Base-by-base conservation (phyloP, 129 eudicot species). In the Flaveria brownii region DNA sequence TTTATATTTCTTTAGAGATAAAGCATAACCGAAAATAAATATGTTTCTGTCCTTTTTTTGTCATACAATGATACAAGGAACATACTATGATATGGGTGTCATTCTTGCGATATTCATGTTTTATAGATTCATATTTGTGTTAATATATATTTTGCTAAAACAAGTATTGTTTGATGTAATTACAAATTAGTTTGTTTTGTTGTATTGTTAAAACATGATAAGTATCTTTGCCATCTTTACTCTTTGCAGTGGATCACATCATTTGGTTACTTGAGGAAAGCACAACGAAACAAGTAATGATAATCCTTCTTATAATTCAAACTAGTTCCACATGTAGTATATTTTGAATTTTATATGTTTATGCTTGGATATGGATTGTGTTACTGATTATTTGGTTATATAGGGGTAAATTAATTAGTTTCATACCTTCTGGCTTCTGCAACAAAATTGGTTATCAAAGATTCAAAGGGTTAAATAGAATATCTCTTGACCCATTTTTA, bases 251-350 rank as follows among this genome's bases (percentile, higher is more conserved):
- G 92, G 91, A 81, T 93, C 25, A 23, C 61, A 42, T 85, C 96
- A 20, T 78, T 89, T 77, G 77, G 88, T 74, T 88, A 84, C 79
- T 88, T 89, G 91, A 86, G 93, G 77, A 93, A 75, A 74, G 86
- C 84, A 30, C 91, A 82, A 71, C 84, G 85, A 82, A 84, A 91
- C 91, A 88, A 79, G 98, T 84, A 55, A 8, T 1, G 49, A n/a
- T 36, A 66, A n/a, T 64, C 51, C 8, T 41, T 71, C 49, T 68
- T 68, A 3, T 52, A 16, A 62, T 25, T 62, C 3, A 28, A 33
- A 15, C 16, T 36, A 16, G 70, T 33, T 64, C 14, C n/a, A 16
- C 13, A 6, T 64, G 36, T 16, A 64, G 47, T 64, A 20, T 57
- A 1, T 9, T 12, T 57, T 57, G 14, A 57, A 9, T 2, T 57